Evolutionary conservation across 176 grass and related monocot genomes (phyloP).

Genomic region (Oropetium thomaeum): DNA sequence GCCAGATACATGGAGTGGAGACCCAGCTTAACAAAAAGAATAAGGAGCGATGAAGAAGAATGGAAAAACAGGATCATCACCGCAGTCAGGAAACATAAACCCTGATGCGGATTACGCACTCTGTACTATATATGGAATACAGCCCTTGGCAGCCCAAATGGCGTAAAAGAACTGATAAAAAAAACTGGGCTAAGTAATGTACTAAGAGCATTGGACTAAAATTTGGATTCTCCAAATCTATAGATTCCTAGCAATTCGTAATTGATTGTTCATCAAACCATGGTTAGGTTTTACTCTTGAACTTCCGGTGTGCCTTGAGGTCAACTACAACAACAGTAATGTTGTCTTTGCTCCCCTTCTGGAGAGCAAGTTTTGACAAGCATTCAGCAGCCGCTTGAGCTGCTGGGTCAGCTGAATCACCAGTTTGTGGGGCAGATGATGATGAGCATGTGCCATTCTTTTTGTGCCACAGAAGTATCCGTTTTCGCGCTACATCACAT

Average conservation of each 20-base stretch:
- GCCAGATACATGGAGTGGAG: slow-evolving; percentile 42
- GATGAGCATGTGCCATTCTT: slow-evolving; percentile 46
- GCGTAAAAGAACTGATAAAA: slow-evolving; percentile 16
- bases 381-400: slow-evolving; percentile 82
- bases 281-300: slow-evolving; percentile 71
- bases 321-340: slow-evolving; percentile 84
- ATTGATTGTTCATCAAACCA: slow-evolving; percentile 33
- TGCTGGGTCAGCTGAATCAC: slow-evolving; percentile 53
- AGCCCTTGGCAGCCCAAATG: slow-evolving; percentile 40
- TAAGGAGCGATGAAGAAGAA: slow-evolving; percentile 37
- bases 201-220: slow-evolving; percentile 40
- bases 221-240: slow-evolving; percentile 52
- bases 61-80: slow-evolving; percentile 43
- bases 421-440: slow-evolving; percentile 34
- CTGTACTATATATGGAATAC: slow-evolving; percentile 55
- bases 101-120: slow-evolving; percentile 36
- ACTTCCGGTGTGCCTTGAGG: slow-evolving; percentile 87
- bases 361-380: slow-evolving; percentile 72
- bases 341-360: slow-evolving; percentile 95
- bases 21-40: slow-evolving; percentile 63
- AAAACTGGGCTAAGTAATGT: slow-evolving; percentile 53
- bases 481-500: slow-evolving; percentile 71
- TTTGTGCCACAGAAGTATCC: slow-evolving; percentile 83
- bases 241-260: slow-evolving; percentile 39
- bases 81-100: slow-evolving; percentile 46